phyloP scores from a whole-genome alignment of 768 basidiomycete genomes.

The Lactarius psammicola region DNA sequence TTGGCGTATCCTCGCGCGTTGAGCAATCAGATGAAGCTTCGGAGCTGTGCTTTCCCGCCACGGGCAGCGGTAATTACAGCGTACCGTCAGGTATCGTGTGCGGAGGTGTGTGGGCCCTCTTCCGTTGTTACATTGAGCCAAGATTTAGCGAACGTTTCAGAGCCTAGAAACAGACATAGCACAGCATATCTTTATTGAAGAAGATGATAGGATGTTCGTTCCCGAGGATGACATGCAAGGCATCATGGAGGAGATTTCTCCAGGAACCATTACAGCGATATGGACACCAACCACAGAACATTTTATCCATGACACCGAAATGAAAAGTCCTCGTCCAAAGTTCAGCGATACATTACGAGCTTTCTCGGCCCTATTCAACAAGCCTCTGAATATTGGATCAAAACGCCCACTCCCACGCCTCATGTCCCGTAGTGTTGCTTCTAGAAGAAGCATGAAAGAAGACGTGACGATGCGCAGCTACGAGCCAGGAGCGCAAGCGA shows the following conservation, averaged over 20 bases:
- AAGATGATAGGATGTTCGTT: slow-evolving; percentile 2
- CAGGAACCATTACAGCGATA: not conserved
- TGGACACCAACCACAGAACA: not conserved
- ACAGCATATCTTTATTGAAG: not conserved
- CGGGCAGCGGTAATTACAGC: not conserved
- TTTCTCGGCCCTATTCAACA: not conserved
- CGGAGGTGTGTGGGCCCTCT: not conserved
- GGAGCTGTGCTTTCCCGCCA: not conserved
- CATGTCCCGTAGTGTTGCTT: not conserved
- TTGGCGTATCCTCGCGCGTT: not conserved
- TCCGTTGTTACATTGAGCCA: not conserved
- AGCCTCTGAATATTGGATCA: not conserved
- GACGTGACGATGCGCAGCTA: not conserved
- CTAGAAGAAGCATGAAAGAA: not conserved
- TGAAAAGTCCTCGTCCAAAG: not conserved
- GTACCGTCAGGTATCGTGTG: not conserved
- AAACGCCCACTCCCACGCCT: not conserved
- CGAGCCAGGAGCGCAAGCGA: not conserved
- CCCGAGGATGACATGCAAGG: slow-evolving; percentile 1
- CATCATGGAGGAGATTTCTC: not conserved
- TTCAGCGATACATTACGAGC: not conserved
- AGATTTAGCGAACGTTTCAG: not conserved
- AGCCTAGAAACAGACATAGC: not conserved
- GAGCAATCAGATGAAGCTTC: not conserved
- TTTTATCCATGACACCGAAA: not conserved